Conservation (phyloP, 2,329 filamentous ascomycete species). For the Fusarium continuum region DNA sequence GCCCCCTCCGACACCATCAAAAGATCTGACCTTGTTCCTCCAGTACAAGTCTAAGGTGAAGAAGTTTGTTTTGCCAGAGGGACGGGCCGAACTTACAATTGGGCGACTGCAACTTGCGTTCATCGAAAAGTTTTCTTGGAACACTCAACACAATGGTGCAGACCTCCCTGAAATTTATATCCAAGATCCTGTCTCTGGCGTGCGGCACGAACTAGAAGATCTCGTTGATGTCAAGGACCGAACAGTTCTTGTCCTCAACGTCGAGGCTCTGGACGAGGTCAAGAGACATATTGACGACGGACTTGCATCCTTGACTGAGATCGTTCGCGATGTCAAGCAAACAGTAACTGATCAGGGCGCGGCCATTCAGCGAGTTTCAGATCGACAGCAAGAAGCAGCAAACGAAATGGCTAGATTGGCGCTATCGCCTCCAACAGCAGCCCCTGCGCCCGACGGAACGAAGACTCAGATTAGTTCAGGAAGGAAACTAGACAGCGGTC, state of each 20-base stretch:
- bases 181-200: conserved; percentile 92
- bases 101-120: conserved; percentile 92
- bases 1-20: conserved; percentile 73
- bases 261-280: conserved; percentile 93
- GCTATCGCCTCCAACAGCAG: conserved; percentile 56
- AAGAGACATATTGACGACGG: conserved; percentile 97
- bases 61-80: conserved; percentile 89
- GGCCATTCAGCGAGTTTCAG: conserved; percentile 85
- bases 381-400: conserved; percentile 87
- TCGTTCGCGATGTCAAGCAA: conserved; percentile 87
- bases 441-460: conserved; percentile 54
- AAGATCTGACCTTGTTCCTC: conserved; percentile 91
- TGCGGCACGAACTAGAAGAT: conserved; percentile 97
- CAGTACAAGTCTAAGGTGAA: conserved; percentile 98
- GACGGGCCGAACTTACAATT: conserved; percentile 83
- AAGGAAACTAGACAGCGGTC: conserved; percentile 63
- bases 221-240: conserved; percentile 92
- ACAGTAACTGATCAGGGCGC: conserved; percentile 84
- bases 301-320: conserved; percentile 77
- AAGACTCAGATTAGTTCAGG: conserved; percentile 48
- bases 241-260: conserved; percentile 92
- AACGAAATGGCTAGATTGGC: conserved; percentile 80
- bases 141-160: conserved; percentile 90
- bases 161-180: conserved; percentile 98
- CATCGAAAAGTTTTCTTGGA: conserved; percentile 99